Conservation (phyloP, 2,329 filamentous ascomycete species). For the Penicillium sp. region DNA sequence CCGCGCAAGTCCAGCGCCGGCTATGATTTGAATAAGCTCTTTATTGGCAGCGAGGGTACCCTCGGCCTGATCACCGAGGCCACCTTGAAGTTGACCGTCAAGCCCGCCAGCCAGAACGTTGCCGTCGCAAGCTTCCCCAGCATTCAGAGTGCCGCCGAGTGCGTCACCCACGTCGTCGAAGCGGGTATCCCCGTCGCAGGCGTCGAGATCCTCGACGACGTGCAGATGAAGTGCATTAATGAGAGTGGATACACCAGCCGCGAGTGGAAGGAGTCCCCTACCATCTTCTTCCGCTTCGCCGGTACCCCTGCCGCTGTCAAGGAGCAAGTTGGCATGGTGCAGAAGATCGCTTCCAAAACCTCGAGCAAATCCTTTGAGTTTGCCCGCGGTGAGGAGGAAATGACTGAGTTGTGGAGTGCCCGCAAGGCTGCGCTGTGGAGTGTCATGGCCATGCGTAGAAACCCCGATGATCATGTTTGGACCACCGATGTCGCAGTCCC, state of each 20-base stretch:
- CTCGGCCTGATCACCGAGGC: slow-evolving; percentile 91
- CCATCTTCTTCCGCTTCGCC: slow-evolving; percentile 77
- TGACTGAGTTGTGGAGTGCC: slow-evolving; percentile 74
- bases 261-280: slow-evolving; percentile 72
- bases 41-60: slow-evolving; percentile 90
- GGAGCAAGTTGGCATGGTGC: slow-evolving; percentile 66
- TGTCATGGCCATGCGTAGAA: slow-evolving; percentile 68
- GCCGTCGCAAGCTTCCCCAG: slow-evolving; percentile 72
- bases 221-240: slow-evolving; percentile 80
- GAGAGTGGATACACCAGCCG: slow-evolving; percentile 52
- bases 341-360: slow-evolving; percentile 62
- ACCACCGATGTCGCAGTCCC: slow-evolving; percentile 83
- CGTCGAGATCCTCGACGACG: slow-evolving; percentile 91
- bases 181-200: slow-evolving; percentile 84
- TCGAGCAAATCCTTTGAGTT: slow-evolving; percentile 70
- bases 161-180: slow-evolving; percentile 79
- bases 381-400: slow-evolving; percentile 68
- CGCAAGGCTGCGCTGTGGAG: slow-evolving; percentile 77
- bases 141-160: slow-evolving; percentile 75
- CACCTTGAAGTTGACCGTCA: slow-evolving; percentile 82
- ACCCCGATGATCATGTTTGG: slow-evolving; percentile 70
- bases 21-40: slow-evolving; percentile 87
- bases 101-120: slow-evolving; percentile 78
- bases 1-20: slow-evolving; percentile 89
- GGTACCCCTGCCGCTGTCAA: slow-evolving; percentile 69